Evolutionary conservation across 768 basidiomycete species (phyloP), one percentile per base, ranked within the genome.

Genomic region (Mycena haematopus): DNA sequence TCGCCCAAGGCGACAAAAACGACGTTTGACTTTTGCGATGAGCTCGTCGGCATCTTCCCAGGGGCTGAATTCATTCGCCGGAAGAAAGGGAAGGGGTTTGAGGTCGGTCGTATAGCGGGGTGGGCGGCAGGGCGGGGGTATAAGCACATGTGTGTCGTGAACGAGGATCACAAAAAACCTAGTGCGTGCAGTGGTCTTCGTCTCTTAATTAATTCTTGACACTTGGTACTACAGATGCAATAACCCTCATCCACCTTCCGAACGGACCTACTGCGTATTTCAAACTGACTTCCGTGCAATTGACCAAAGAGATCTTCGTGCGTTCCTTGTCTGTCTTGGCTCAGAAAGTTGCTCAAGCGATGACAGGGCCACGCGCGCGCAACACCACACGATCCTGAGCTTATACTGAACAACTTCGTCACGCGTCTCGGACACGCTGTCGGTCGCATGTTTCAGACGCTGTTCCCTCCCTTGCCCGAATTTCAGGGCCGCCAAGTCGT

Each of bases 401-500:
- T 99, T 42, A 91, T 99, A 56, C 81, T 99, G 33, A 98, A 98
- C 75, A 89, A 89, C 67, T 98, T 99, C 72, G 91, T 92, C 1
- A 99, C 97, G 0, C 86, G 93, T 15, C 87, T 99, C 21, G 97
- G 97, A 44, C 93, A 97, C 72, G 88, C 89, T 17, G 88, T 98
- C 53, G 97, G 97, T 17, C 86, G 95, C 25, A 90, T 99, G 83
- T 96, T 99, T 77, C 96, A 97, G 69, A 95, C 95, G 1, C 84
- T 95, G 22, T 99, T 98, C 79, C 97, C 97, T 19, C 95, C 93
- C 8, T 79, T 96, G 65, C 95, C 95, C 0, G 93, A 97, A 73
- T 98, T 97, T 72, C 90, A 95, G 76, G 97, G 97, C 35, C 80
- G 97, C 31, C 97, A 99, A 75, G 96, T 98, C 11, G 96, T 99